These are phyloP conservation scores for Tripterygium wilfordii DNA, from an alignment of 177 flowering plant species.

Conservation along the genomic window DNA sequence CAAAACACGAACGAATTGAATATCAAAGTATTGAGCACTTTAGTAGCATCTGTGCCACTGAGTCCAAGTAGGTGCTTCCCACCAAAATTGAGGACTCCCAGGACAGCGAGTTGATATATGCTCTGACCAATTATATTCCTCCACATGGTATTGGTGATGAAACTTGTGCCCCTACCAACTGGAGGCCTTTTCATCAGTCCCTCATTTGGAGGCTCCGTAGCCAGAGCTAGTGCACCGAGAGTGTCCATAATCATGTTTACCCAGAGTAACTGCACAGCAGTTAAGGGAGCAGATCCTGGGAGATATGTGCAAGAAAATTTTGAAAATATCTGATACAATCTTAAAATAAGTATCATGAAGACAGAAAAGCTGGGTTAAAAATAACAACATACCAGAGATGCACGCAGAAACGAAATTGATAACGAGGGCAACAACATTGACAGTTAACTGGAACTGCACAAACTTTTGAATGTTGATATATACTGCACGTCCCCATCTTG, in stretches of 20 bases:
- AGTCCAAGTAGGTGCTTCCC: slow-evolving; percentile 54
- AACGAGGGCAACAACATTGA: slow-evolving; percentile 35
- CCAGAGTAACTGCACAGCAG: slow-evolving; percentile 41
- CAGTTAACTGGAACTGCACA: slow-evolving; percentile 43
- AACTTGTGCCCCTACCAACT: slow-evolving; percentile 23
- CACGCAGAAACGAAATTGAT: slow-evolving; percentile 36
- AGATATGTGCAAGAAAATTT: slow-evolving; percentile 5
- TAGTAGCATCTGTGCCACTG: slow-evolving; percentile 42
- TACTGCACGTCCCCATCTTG: slow-evolving; percentile 42
- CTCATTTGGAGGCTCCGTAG: slow-evolving; percentile 36
- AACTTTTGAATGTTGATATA: slow-evolving; percentile 44
- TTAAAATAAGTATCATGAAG: background rate
- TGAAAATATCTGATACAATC: background rate
- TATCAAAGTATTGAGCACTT: slow-evolving; percentile 55
- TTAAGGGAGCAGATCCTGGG: slow-evolving; percentile 62
- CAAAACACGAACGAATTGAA: slow-evolving; percentile 82
- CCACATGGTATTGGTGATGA: slow-evolving; percentile 76
- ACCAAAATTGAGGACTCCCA: slow-evolving; percentile 46
- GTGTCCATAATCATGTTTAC: slow-evolving; percentile 42
- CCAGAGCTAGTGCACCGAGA: slow-evolving; percentile 36
- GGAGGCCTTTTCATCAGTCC: slow-evolving; percentile 28
- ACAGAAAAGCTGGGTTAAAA: background rate
- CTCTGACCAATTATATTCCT: slow-evolving; percentile 77
- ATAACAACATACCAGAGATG: slow-evolving; percentile 22
- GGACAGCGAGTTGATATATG: slow-evolving; percentile 60